Evolutionary conservation across 306 rosid species (phyloP).

Genomic region (Quillaja saponaria): DNA sequence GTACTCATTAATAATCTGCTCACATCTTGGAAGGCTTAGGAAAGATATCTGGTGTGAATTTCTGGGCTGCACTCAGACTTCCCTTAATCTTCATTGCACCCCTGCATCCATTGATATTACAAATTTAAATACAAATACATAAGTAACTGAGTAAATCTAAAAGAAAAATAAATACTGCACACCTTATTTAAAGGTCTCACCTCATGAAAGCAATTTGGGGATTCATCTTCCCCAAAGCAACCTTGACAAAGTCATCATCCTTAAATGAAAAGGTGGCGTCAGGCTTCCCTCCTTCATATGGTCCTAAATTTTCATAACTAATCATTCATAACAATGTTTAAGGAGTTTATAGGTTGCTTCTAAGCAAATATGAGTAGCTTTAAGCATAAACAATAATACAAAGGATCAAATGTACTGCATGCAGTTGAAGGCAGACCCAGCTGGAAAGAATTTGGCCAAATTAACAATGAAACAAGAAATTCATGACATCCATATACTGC

Average conservation of each 20-base stretch:
- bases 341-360: background rate
- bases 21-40: constrained; percentile 95
- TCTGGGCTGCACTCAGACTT: constrained; percentile 82
- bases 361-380: too few species aligned
- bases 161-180: background rate
- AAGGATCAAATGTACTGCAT: background rate
- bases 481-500: background rate
- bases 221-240: constrained; percentile 87
- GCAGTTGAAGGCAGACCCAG: constrained; percentile 1
- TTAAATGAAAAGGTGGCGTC: constrained; percentile 86
- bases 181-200: constrained; percentile 34
- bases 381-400: background rate
- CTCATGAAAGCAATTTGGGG: constrained; percentile 94
- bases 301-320: constrained; percentile 47
- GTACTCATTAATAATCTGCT: constrained; percentile 31
- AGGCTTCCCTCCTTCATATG: constrained; percentile 82
- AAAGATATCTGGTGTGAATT: constrained; percentile 86
- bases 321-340: background rate
- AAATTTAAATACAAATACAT: constrained; percentile 1
- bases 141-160: constrained; percentile 19
- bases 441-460: constrained; percentile 8
- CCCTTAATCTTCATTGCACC: constrained; percentile 91
- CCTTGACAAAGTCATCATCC: constrained; percentile 87
- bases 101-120: constrained; percentile 43
- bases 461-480: constrained; percentile 3